A percentile compares a stretch with the other conserved stretches of the same genome.
These are phyloP conservation scores for Rhizopus delemar DNA, from an alignment of 371 early-diverging fungal species.

Conservation along the genomic window DNA sequence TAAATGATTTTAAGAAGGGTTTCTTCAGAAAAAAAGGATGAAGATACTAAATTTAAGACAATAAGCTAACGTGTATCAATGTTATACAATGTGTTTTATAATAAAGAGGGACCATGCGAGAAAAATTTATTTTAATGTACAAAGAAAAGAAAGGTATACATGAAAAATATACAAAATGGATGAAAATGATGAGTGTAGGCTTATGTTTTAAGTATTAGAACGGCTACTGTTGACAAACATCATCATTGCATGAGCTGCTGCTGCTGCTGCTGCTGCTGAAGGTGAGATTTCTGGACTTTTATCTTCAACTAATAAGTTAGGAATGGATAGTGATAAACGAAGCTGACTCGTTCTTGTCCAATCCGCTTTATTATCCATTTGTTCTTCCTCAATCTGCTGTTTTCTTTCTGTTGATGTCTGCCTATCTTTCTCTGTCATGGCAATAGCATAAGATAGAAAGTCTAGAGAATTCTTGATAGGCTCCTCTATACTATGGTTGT, in stretches of 20 bases:
- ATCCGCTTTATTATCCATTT: neutral
- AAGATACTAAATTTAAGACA: neutral
- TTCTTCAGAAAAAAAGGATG: neutral
- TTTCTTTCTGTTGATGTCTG: conserved; percentile 7
- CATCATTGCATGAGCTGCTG: neutral
- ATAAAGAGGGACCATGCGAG: neutral
- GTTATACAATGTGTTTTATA: too few species aligned
- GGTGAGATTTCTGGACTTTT: conserved; percentile 1
- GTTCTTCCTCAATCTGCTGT: conserved; percentile 31
- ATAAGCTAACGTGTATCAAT: too few species aligned
- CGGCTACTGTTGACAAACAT: conserved; percentile 1
- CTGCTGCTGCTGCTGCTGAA: neutral
- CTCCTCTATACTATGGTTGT: neutral
- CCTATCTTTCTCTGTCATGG: conserved; percentile 30
- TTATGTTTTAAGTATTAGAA: neutral
- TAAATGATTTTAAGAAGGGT: neutral
- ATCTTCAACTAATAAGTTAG: conserved; percentile 19
- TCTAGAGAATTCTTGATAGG: conserved; percentile 29
- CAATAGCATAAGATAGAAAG: conserved; percentile 44
- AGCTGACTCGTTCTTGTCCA: conserved; percentile 1
- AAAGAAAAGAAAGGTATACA: neutral
- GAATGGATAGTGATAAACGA: conserved; percentile 3
- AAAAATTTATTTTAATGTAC: neutral
- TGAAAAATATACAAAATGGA: neutral
- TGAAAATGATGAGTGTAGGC: neutral